Base-by-base conservation (phyloP, 2,329 filamentous ascomycete species). In the Beauveria scarabaeidicola region DNA sequence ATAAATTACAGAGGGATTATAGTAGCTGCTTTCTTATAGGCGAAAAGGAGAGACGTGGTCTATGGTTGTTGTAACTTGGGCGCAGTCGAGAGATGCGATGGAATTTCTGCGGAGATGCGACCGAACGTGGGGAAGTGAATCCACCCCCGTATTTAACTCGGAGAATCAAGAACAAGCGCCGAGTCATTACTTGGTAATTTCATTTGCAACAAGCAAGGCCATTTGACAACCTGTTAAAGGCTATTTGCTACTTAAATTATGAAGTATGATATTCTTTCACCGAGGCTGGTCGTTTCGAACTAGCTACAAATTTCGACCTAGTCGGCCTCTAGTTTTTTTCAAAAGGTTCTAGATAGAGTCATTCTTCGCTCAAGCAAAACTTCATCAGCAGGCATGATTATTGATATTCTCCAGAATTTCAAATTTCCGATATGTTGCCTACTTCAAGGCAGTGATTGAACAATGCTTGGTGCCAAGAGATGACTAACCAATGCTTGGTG, bases 21-120 rank as follows among this genome's bases (percentile, higher is more conserved):
- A 58, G 44, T 51, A 40, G 47, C 25, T 43, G 32, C 5, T 15
- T 44, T 58, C 36, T 44, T 25, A 58, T 58, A 44, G 46, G 55
- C n/a, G 17, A 40, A 41, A 10, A 32, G 17, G n/a, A 43, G 25
- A 25, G 13, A 27, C 8, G 17, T n/a, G 11, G 23, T 43, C 13
- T 21, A 44, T 54, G 17, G 8, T 36, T 25, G 17, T 44, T 38
- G 23, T 15, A 44, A n/a, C n/a, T 32, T 58, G 13, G 55, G 55
- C 25, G 25, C 17, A 57, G 36, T 7, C 11, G 19, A 27, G 23
- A 32, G 36, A 52, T 51, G 9, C 43, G 53, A 48, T 40, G 43
- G 27, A 5, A 52, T 19, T 40, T 36, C 19, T 52, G 55, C 38
- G 55, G 47, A 58, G 54, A 57, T 57, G 17, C 54, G 54, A 57